These are phyloP conservation scores for Pseudoneurospora amorphoporcata DNA, from an alignment of 495 filamentous ascomycete species.

Conservation along the genomic window DNA sequence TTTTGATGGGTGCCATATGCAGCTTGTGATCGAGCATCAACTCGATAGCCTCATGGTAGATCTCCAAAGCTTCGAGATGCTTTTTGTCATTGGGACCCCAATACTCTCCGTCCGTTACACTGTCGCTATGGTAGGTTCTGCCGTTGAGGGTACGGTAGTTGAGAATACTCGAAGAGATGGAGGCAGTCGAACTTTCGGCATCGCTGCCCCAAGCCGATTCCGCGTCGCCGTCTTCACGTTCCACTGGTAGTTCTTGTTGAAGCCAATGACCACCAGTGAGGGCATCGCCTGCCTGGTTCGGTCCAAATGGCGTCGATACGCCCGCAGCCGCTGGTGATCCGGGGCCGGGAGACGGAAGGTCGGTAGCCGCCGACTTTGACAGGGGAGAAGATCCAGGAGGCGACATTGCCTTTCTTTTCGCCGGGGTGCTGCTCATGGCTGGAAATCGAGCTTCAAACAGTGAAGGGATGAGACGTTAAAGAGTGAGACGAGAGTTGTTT, in stretches of 20 bases:
- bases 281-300: no score
- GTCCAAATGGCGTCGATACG: no score
- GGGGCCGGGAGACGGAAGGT: background rate
- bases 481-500: background rate
- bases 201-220: no score
- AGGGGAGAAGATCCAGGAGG: background rate
- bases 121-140: slow-evolving; percentile 25
- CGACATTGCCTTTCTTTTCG: background rate
- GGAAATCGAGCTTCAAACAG: background rate
- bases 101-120: background rate
- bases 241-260: background rate
- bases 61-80: slow-evolving; percentile 16
- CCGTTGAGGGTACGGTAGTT: slow-evolving; percentile 31
- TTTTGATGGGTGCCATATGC: background rate
- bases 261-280: background rate
- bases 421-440: background rate
- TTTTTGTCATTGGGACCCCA: slow-evolving; percentile 21
- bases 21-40: background rate
- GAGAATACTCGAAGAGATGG: slow-evolving; percentile 31
- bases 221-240: background rate
- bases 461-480: background rate
- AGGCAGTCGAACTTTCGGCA: slow-evolving; percentile 24
- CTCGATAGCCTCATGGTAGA: background rate
- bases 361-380: background rate
- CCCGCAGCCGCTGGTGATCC: no score